Evolutionary conservation across 2,329 filamentous ascomycete species (phyloP).

Genomic region (Corynespora cassiicola): DNA sequence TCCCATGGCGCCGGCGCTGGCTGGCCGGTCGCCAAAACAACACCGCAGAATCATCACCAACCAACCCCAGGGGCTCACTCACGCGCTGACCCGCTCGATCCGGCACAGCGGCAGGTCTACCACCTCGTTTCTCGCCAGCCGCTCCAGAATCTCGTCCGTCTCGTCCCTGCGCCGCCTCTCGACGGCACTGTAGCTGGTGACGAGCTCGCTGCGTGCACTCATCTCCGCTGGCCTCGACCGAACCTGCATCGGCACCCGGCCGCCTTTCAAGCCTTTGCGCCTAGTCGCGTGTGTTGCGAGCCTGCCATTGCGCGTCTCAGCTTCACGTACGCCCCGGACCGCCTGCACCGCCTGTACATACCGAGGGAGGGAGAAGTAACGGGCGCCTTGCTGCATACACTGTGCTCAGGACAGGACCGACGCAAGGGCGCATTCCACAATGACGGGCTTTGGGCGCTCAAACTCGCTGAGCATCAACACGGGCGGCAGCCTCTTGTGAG

Average conservation of each 20-base stretch:
- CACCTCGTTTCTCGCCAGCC: conserved; percentile 19
- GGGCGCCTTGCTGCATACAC: too few species aligned
- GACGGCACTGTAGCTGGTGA: conserved; percentile 24
- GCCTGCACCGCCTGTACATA: conserved; percentile 2
- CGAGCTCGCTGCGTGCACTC: conserved; percentile 20
- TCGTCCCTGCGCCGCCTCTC: conserved; percentile 27
- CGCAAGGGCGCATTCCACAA: conserved; percentile 18
- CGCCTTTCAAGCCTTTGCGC: neutral
- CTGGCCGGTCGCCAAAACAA: conserved; percentile 5
- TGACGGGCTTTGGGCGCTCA: conserved; percentile 55
- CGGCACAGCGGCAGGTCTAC: conserved; percentile 26
- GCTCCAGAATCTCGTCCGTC: conserved; percentile 24
- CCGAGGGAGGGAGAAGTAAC: too few species aligned
- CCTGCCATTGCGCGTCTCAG: conserved; percentile 7
- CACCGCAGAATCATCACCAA: neutral
- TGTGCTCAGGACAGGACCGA: neutral
- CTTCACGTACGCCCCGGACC: neutral
- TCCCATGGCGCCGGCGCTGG: too few species aligned
- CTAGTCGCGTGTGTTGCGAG: too few species aligned
- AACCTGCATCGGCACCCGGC: conserved; percentile 10
- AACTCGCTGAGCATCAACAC: conserved; percentile 64
- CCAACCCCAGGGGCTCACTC: conserved; percentile 10
- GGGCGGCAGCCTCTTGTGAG: conserved; percentile 57
- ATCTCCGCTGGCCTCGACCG: conserved; percentile 13
- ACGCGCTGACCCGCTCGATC: conserved; percentile 25